Percentiles rank a stretch among this genome's conserved stretches.
Conservation (phyloP, 2,329 filamentous ascomycete genomes). For the Kalaharituber pfeilii region DNA sequence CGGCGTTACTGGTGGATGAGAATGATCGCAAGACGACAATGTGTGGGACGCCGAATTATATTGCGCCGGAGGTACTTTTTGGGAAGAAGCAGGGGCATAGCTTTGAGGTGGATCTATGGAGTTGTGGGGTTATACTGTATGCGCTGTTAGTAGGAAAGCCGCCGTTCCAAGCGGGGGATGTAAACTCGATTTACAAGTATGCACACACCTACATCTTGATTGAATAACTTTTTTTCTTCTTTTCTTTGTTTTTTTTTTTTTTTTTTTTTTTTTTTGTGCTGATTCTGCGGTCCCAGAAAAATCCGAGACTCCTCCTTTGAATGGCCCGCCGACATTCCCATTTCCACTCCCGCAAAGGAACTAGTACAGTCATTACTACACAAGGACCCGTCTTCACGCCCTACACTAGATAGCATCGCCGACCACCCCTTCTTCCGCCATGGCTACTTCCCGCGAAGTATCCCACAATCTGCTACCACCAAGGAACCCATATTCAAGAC, state of each 20-base stretch:
- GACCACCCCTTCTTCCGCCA: slow-evolving; percentile 63
- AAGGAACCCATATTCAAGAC: slow-evolving; percentile 31
- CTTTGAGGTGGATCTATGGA: slow-evolving; percentile 76
- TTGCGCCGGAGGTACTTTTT: slow-evolving; percentile 80
- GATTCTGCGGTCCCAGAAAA: background rate
- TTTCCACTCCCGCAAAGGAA: slow-evolving; percentile 59
- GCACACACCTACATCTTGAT: background rate
- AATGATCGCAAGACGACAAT: slow-evolving; percentile 85
- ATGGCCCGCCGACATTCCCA: slow-evolving; percentile 28
- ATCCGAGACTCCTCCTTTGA: slow-evolving; percentile 15
- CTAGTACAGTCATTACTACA: slow-evolving; percentile 55
- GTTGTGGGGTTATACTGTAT: slow-evolving; percentile 78
- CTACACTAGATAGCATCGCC: slow-evolving; percentile 60
- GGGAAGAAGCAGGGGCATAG: slow-evolving; percentile 92
- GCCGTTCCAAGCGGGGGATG: slow-evolving; percentile 82
- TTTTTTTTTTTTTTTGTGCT: too few relatives aligned
- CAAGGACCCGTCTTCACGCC: slow-evolving; percentile 55
- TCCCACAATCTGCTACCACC: slow-evolving; percentile 32
- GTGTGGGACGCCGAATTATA: slow-evolving; percentile 95
- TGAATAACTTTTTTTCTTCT: too few relatives aligned
- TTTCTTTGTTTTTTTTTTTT: too few relatives aligned
- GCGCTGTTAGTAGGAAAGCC: slow-evolving; percentile 93
- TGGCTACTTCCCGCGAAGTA: slow-evolving; percentile 49
- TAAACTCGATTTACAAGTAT: slow-evolving; percentile 63
- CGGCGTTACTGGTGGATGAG: slow-evolving; percentile 76